Evolutionary conservation across 768 basidiomycete species (phyloP), one percentile per base, ranked within the genome.

Genomic region (Russula abietina): DNA sequence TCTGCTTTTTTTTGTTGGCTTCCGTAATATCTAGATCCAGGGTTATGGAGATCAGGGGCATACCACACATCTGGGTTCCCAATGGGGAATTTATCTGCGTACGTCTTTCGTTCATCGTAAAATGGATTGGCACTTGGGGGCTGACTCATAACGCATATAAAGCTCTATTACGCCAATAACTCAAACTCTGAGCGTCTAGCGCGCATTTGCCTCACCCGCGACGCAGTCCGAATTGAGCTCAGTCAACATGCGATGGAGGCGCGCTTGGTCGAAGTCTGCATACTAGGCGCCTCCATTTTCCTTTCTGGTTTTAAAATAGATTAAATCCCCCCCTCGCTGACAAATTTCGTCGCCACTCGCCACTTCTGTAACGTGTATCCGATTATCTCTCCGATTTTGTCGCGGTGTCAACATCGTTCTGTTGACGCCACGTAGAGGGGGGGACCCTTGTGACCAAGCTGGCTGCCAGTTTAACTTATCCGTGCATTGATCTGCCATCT

Each of bases 221-320:
- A 67, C 6, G 67, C 57, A 16, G 65, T 66, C 49, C 39, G 55
- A 10, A 46, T 69, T 9, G 67, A 68, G 43, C 36, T 69, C 48
- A 63, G 65, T 17, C 60, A 41, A n/a, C 57, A 50, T 9, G 68
- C 64, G 9, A 60, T 69, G 45, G 61, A 65, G 28, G 62, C 61
- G 10, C 61, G 59, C 14, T 38, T 69, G 14, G 59, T 41, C 0
- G 68, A 69, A 19, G 61, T 65, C 39, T 66, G 61, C 54, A 59
- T 69, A n/a, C 49, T 69, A 10, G 43, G 59, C 30, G 64, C 67
- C 36, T 68, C 67, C 17, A 28, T 69, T 17, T 68, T 69, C 49
- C 65, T 69, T 6, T 68, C 65, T 16, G 67, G 67, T 7, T 48
- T 28, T 10, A 60, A 45, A 14, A 66, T 68, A 19, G 67, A 68